Conservation (phyloP, 179 eudicot genomes). For the Beta macrorhiza region DNA sequence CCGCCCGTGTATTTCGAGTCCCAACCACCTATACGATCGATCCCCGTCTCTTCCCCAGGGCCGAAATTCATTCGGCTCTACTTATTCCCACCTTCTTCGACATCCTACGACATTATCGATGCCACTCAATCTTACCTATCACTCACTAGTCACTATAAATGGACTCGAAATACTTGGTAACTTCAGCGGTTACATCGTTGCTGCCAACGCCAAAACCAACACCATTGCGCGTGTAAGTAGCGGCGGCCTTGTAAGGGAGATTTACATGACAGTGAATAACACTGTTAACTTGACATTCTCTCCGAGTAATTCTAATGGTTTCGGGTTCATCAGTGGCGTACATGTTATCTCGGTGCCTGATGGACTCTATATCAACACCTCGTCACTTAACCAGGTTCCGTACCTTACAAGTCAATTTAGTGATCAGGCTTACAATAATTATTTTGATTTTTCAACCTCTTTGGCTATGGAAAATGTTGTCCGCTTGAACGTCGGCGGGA, state of each 20-base stretch:
- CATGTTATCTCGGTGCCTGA: slow-evolving; percentile 20
- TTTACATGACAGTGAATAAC: not conserved
- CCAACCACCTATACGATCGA: slow-evolving; percentile 22
- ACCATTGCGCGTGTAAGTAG: not conserved
- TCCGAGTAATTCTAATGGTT: not conserved
- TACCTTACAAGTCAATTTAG: not conserved
- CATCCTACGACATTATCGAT: not conserved
- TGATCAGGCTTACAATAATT: too few relatives aligned
- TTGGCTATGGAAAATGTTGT: not conserved
- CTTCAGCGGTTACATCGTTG: slow-evolving; percentile 12
- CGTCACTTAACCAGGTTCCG: not conserved
- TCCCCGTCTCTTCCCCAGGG: slow-evolving; percentile 28
- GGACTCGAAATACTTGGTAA: slow-evolving; percentile 10
- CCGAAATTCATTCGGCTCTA: slow-evolving; percentile 28
- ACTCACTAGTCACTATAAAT: not conserved
- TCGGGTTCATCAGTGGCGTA: slow-evolving; percentile 20
- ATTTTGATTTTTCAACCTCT: not conserved
- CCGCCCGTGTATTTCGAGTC: slow-evolving; percentile 23
- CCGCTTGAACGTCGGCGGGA: slow-evolving; percentile 14
- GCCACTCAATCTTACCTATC: not conserved
- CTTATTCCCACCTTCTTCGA: slow-evolving; percentile 1
- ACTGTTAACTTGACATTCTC: slow-evolving; percentile 23
- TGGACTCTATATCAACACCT: slow-evolving; percentile 8
- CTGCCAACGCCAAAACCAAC: not conserved
- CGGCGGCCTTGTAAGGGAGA: not conserved